Evolutionary conservation across 2,329 filamentous ascomycete species (phyloP), one percentile per base, ranked within the genome.

Genomic region (Pseudogymnoascus destructans): DNA sequence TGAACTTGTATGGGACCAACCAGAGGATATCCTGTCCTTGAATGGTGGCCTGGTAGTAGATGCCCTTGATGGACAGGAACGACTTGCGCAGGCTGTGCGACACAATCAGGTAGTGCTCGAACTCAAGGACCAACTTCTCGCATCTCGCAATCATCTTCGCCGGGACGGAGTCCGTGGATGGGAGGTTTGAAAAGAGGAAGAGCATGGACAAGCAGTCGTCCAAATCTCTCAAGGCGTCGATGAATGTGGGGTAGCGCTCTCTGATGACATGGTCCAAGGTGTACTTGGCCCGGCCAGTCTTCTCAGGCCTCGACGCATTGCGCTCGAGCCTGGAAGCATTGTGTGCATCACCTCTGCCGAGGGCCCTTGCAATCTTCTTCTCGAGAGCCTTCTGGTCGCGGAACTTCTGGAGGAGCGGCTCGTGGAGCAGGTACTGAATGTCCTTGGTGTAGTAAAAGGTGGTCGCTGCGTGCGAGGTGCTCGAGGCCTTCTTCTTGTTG

Each of bases 1-100:
- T 95, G 74, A 98, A 98, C 72, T 89, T 89, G 77, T 98, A 98
- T 0, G 93, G 93, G 9, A 96, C 92, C 36, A 98, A 79, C 93
- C 93, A 98, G 64, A 97, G 78, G 55, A 98, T 87, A 68, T 97
- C 92, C 74, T 98, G 91, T 55, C 93, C 93, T 72, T 96, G 89
- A 62, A 98, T 95, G 57, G 86, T 96, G 21, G 92, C 93, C 75
- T 97, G 92, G 74, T 97, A 98, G 77, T 98, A 98, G 68, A 98
- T 97, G 62, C 93, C 93, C 79, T 98, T 98, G 74, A 98, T 97
- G 1, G 90, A 95, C 64, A 98, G 75, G 76, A 98, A 98, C 0
- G 91, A 95, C 76, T 96, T 97, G 69, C 89, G 87, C 66, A 98
- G 76, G 66, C 88, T 90, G 73, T 95, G 84, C 40, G 92, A 95